Percentiles rank a stretch among this genome's conserved stretches.
Conservation (phyloP, 352 stramenopile genomes). For the Phytopythium boreale region DNA sequence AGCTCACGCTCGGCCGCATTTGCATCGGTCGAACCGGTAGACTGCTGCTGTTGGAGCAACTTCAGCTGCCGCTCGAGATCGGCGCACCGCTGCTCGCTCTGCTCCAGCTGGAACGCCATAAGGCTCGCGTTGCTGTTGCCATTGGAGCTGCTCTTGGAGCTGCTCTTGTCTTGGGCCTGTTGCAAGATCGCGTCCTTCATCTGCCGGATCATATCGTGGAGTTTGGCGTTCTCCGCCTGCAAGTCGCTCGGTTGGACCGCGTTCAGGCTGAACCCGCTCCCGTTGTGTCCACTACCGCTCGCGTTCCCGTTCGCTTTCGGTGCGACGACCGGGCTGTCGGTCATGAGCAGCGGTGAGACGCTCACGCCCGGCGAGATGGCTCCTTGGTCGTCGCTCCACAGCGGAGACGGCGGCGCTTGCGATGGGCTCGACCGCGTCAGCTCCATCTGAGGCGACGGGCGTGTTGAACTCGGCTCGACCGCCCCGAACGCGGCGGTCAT, state of each 20-base stretch:
- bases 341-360: conserved; percentile 45
- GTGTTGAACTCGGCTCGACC: not conserved
- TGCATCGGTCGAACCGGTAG: not conserved
- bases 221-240: conserved; percentile 53
- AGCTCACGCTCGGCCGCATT: conserved; percentile 30
- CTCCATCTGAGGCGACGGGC: not conserved
- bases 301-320: not conserved
- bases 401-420: conserved; percentile 33
- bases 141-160: conserved; percentile 13
- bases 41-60: conserved; percentile 9
- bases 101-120: conserved; percentile 23
- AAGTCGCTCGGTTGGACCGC: conserved; percentile 16
- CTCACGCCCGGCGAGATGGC: conserved; percentile 44
- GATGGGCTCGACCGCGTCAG: not conserved
- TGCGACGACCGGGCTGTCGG: conserved; percentile 27
- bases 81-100: conserved; percentile 38
- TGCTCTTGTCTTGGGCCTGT: conserved; percentile 40
- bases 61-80: conserved; percentile 41
- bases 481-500: conserved; percentile 48
- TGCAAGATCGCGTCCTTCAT: conserved; percentile 70
- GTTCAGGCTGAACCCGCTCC: conserved; percentile 2
- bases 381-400: conserved; percentile 72
- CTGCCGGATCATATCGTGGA: conserved; percentile 71
- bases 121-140: conserved; percentile 12
- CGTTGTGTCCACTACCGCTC: not conserved